phyloP scores from a whole-genome alignment of 2,329 filamentous ascomycete species.

The Cercospora beticola region DNA sequence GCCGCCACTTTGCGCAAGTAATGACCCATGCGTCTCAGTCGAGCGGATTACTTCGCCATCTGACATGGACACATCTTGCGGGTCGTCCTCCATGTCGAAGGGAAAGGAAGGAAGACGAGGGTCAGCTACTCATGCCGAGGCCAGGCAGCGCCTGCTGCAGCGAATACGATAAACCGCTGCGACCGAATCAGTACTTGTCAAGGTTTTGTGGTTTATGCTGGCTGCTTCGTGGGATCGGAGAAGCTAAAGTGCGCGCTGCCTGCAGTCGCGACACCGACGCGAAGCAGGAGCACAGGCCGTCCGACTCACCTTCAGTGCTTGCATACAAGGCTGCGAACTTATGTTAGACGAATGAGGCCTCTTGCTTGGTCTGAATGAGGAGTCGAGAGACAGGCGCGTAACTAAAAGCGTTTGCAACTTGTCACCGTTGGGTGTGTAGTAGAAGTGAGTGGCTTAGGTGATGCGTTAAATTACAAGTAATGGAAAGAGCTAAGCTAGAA shows the following conservation, averaged over 20 bases:
- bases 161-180: neutral
- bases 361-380: neutral
- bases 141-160: neutral
- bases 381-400: neutral
- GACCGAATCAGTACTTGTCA: neutral
- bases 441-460: neutral
- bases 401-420: neutral
- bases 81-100: conserved; percentile 17
- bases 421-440: neutral
- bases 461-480: neutral
- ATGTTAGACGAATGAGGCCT: neutral
- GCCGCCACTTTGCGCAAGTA: conserved; percentile 15
- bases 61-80: conserved; percentile 31
- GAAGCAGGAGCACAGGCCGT: neutral
- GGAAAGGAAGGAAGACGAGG: neutral
- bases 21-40: conserved; percentile 18
- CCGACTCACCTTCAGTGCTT: neutral
- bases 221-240: neutral
- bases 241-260: neutral
- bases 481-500: conserved; percentile 1
- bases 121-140: conserved; percentile 1
- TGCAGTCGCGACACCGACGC: neutral
- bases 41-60: conserved; percentile 28
- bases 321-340: neutral
- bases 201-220: neutral